Evolutionary conservation across 495 filamentous ascomycete species (phyloP).

Genomic region (Lasiosphaeria hispida): DNA sequence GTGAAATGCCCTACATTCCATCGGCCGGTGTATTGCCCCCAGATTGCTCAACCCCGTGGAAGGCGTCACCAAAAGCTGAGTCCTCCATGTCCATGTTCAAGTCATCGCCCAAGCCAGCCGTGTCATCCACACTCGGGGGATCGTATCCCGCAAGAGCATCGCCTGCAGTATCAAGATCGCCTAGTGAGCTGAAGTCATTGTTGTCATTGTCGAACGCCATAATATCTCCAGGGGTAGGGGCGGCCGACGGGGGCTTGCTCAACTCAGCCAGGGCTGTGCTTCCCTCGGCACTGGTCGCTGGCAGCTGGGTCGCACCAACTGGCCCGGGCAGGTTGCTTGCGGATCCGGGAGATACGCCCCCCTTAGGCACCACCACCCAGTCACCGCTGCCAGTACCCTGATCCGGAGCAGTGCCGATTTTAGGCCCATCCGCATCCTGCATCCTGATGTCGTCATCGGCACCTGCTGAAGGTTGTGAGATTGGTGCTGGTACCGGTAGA

Average conservation of each 20-base stretch:
- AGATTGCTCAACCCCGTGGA: slow-evolving; percentile 46
- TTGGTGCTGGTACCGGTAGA: slow-evolving; percentile 20
- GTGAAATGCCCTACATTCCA: neutral
- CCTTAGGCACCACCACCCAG: slow-evolving; percentile 56
- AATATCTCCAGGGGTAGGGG: slow-evolving; percentile 35
- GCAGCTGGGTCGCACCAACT: slow-evolving; percentile 7
- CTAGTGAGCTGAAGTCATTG: slow-evolving; percentile 54
- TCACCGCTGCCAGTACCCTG: slow-evolving; percentile 47
- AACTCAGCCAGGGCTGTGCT: slow-evolving; percentile 3
- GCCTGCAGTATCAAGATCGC: slow-evolving; percentile 51
- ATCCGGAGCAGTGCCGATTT: slow-evolving; percentile 32
- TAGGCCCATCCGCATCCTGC: slow-evolving; percentile 30
- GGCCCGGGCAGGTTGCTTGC: slow-evolving; percentile 21
- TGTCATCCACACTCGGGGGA: slow-evolving; percentile 23
- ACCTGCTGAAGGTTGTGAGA: slow-evolving; percentile 15
- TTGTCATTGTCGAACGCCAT: slow-evolving; percentile 40
- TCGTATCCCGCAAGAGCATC: slow-evolving; percentile 48
- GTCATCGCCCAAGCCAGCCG: slow-evolving; percentile 37
- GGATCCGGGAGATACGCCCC: slow-evolving; percentile 29
- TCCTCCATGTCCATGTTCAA: slow-evolving; percentile 52
- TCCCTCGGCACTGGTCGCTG: neutral
- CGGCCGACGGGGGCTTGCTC: slow-evolving; percentile 39
- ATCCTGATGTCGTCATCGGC: slow-evolving; percentile 32
- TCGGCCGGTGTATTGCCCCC: slow-evolving; percentile 22
- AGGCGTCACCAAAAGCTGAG: slow-evolving; percentile 56